These are phyloP conservation scores for Naegleria lovaniensis DNA, from an alignment of 208 protist species.

Conservation along the genomic window DNA sequence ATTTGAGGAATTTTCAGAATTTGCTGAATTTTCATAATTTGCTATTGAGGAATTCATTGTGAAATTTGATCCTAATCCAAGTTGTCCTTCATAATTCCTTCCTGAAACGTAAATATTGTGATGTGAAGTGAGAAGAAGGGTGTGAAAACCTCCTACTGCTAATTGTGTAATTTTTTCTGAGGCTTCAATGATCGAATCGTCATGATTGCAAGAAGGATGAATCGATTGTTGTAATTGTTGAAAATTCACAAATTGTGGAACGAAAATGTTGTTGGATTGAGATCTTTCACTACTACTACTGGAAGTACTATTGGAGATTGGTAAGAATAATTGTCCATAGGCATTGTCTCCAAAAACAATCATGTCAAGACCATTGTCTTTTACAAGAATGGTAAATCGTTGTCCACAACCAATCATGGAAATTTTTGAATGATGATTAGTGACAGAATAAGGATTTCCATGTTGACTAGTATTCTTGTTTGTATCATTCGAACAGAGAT, in stretches of 20 bases:
- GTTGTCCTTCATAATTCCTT: not conserved
- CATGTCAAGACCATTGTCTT: not conserved
- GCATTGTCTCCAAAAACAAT: not conserved
- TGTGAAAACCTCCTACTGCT: not conserved
- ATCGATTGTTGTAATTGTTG: not conserved
- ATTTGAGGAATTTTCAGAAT: too few relatives aligned
- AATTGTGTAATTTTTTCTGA: not conserved
- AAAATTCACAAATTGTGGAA: too few relatives aligned
- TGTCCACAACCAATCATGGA: not conserved
- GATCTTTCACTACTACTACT: too few relatives aligned
- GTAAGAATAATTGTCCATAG: not conserved
- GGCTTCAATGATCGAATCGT: too few relatives aligned
- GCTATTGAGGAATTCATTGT: too few relatives aligned
- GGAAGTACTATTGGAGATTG: too few relatives aligned
- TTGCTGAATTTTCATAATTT: too few relatives aligned
- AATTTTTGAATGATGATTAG: too few relatives aligned
- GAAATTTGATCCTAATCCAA: not conserved
- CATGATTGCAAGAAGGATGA: not conserved
- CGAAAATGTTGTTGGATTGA: too few relatives aligned
- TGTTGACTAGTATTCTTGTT: too few relatives aligned
- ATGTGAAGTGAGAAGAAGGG: not conserved
- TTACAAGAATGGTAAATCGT: not conserved
- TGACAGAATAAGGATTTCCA: too few relatives aligned
- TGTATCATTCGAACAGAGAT: not conserved
- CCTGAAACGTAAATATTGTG: not conserved